phyloP scores from a whole-genome alignment of 2,329 filamentous ascomycete genomes.

The Huntiella omanensis region DNA sequence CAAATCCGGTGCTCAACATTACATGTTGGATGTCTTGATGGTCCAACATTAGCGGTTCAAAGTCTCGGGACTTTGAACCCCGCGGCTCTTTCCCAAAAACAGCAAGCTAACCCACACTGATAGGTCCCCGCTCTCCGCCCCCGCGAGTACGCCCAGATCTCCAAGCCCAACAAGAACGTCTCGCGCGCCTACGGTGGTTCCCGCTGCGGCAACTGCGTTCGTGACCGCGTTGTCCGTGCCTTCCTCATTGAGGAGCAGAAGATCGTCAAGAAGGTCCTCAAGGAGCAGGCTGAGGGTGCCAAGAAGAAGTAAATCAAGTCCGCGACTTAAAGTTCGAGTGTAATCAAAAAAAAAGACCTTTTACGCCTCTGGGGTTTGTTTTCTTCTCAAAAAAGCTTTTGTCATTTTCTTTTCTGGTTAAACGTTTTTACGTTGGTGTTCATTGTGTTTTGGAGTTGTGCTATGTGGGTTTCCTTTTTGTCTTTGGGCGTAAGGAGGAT shows the following conservation, averaged over 20 bases:
- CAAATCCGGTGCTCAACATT: too few species aligned
- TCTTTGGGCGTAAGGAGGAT: too few species aligned
- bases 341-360: conserved; percentile 8
- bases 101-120: neutral
- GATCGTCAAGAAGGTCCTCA: conserved; percentile 99
- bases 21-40: too few species aligned
- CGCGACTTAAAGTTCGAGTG: conserved; percentile 13
- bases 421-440: neutral
- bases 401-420: neutral
- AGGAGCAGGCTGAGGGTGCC: conserved; percentile 72
- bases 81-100: neutral
- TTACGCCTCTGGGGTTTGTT: conserved; percentile 7
- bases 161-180: conserved; percentile 98
- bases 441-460: conserved; percentile 1
- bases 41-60: too few species aligned
- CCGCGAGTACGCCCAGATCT: conserved; percentile 93
- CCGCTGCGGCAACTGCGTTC: conserved; percentile 95
- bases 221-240: conserved; percentile 90
- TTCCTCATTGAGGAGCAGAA: conserved; percentile 99
- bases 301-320: conserved; percentile 47
- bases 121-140: conserved; percentile 92
- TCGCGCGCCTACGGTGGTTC: conserved; percentile 96
- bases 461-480: too few species aligned
- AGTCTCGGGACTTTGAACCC: too few species aligned
- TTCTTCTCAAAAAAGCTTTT: conserved; percentile 12